Percentiles rank a stretch among this genome's conserved stretches.
Evolutionary conservation across 371 early-diverging fungal genomes (phyloP).

Genomic region (Mucor irregularis): DNA sequence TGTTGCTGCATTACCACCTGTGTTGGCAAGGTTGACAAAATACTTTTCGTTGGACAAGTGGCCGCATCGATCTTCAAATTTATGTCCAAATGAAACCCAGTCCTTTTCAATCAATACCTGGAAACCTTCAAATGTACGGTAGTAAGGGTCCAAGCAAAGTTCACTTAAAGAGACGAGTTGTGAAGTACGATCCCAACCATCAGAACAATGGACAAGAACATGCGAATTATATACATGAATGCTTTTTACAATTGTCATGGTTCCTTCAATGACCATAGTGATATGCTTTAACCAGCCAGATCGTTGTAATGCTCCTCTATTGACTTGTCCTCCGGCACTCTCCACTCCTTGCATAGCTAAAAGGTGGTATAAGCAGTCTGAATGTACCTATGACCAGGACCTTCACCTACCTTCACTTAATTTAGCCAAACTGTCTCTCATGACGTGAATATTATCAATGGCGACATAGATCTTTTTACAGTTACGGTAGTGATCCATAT

Average conservation of each 20-base stretch:
- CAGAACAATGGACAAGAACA: slow-evolving; percentile 97
- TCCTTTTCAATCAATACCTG: slow-evolving; percentile 92
- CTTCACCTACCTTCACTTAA: slow-evolving; percentile 87
- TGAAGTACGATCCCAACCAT: slow-evolving; percentile 98
- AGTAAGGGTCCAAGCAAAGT: slow-evolving; percentile 93
- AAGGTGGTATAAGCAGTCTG: no score
- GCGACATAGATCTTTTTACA: slow-evolving; percentile 86
- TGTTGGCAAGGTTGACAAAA: slow-evolving; percentile 58
- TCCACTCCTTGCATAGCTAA: slow-evolving; percentile 61
- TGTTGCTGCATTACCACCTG: slow-evolving; percentile 56
- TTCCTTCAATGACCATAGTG: slow-evolving; percentile 78
- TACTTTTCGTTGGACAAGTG: slow-evolving; percentile 80
- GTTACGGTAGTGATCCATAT: slow-evolving; percentile 87
- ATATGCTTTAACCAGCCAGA: slow-evolving; percentile 93
- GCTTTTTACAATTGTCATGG: slow-evolving; percentile 78
- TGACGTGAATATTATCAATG: slow-evolving; percentile 97
- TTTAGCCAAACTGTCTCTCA: slow-evolving; percentile 85
- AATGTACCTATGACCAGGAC: no score
- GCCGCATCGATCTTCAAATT: slow-evolving; percentile 92
- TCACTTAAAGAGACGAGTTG: slow-evolving; percentile 89
- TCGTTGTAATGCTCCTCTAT: slow-evolving; percentile 51
- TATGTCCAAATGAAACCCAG: slow-evolving; percentile 96
- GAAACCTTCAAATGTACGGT: slow-evolving; percentile 91
- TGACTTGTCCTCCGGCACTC: slow-evolving; percentile 48
- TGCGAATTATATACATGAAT: slow-evolving; percentile 78